Base-by-base conservation (phyloP, 2,329 filamentous ascomycete genomes). In the Hypoxylon sp. region DNA sequence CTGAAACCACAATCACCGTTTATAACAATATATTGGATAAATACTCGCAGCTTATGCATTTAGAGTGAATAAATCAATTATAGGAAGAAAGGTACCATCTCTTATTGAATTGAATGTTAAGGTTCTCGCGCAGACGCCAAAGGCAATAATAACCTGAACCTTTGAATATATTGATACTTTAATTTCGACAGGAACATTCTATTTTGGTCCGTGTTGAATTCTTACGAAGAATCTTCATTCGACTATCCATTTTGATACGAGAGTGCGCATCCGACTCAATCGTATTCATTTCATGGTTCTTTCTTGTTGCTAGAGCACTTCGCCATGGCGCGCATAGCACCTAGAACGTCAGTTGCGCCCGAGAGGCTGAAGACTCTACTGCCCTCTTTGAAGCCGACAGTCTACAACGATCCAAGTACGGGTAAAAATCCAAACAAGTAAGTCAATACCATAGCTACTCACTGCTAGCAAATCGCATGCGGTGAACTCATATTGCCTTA, bases 311-410 rank as follows among this genome's bases (percentile, higher is more conserved):
- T 52, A 17, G 10, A 68, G 42, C 27, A 42, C 35, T 50, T 31
- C 53, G 21, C 39, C 24, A 79, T 79, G 77, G 73, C 76, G 24
- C 75, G 76, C 37, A 63, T 75, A 44, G 65, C 73, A 37, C 71
- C 74, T 15, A 75, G 68, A 59, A 74, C 72, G 27, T 76, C 76
- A 6, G 77, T 78, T 55, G 72, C 77, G 54, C 77, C 77, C 24
- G 77, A 79, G 68, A 76, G 75, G 65, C 74, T 79, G 62, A 79
- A 79, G 71, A 69, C 68, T 59, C 69, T 76, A 11, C 69, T 79
- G 29, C 76, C 77, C 32, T 69, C 72, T 27, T 58, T 79, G 29
- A 77, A 76, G 63, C 77, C 77, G 29, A 78, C 77, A 8, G 73
- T 77, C 27, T 79, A 78, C 55, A 73, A 76, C 46, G 77, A 79